Conservation (phyloP, 805 yeast species). For the Metschnikowia peoriensis region DNA sequence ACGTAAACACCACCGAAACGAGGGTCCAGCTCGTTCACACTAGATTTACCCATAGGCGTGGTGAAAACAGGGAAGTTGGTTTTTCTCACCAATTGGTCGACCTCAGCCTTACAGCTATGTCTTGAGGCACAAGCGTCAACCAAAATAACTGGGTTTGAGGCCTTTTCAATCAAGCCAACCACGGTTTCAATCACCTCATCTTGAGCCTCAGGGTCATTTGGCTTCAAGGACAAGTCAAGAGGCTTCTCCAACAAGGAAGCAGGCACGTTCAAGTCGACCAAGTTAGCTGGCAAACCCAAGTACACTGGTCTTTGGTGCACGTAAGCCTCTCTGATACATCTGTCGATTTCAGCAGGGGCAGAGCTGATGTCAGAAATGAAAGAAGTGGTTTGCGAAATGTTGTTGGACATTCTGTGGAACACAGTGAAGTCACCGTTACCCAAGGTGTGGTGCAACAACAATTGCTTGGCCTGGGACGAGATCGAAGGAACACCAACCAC, state of each 20-base stretch:
- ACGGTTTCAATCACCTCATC: slow-evolving; percentile 56
- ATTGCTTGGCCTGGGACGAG: slow-evolving; percentile 67
- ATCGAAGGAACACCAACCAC: slow-evolving; percentile 84
- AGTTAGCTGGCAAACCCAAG: slow-evolving; percentile 78
- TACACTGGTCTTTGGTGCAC: slow-evolving; percentile 77
- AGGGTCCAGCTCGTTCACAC: slow-evolving; percentile 59
- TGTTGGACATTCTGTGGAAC: slow-evolving; percentile 74
- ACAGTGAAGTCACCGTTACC: slow-evolving; percentile 82
- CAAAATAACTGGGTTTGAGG: slow-evolving; percentile 70
- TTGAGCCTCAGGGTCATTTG: slow-evolving; percentile 62
- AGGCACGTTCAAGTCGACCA: slow-evolving; percentile 65
- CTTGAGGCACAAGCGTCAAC: slow-evolving; percentile 88
- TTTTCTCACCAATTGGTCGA: slow-evolving; percentile 55
- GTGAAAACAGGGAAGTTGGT: slow-evolving; percentile 81
- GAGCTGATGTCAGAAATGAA: slow-evolving; percentile 59
- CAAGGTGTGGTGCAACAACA: slow-evolving; percentile 77
- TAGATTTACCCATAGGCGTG: slow-evolving; percentile 90
- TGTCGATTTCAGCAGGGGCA: slow-evolving; percentile 72
- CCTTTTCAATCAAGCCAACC: slow-evolving; percentile 49
- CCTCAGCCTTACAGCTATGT: slow-evolving; percentile 67
- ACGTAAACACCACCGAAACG: slow-evolving; percentile 79
- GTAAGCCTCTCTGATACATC: slow-evolving; percentile 70
- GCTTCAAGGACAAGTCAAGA: slow-evolving; percentile 56
- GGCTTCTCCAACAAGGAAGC: slow-evolving; percentile 58
- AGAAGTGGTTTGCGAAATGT: slow-evolving; percentile 66